Base-by-base conservation (phyloP, 1,284 basidiomycete genomes). In the Coriolopsis trogii region DNA sequence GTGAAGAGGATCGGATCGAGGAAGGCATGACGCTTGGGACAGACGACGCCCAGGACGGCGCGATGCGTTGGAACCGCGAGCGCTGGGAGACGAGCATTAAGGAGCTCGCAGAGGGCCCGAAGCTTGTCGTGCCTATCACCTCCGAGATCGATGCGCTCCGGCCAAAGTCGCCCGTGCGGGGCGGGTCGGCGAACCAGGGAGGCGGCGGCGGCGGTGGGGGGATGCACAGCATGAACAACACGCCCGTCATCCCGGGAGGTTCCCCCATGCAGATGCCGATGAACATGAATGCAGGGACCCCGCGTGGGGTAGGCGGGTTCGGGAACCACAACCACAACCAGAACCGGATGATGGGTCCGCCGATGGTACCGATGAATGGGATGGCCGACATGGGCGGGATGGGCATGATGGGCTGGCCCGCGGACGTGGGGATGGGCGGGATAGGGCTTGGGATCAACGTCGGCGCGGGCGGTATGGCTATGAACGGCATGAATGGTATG, bases 141-240 rank as follows among this genome's bases (percentile, higher is more conserved):
- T 20, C 61, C 70, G 91, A 96, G 64, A 93, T 97, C 61, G 93
- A 97, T 55, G 77, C 79, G 0, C 75, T 97, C 12, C 80, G 94
- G 10, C 94, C 93, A 0, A 96, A 96, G 68, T 95, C 92, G 1
- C 94, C 93, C 7, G 71, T 80, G 0, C 74, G 82, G 24, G 68
- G 70, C 8, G 76, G 75, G 1, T 57, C 64, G 20, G 31, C 58
- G 36, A 61, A 66, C 53, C n/a, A 33, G 31, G n/a, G 56, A 56
- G 49, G 45, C 46, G 37, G 43, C 47, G 51, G 44, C 48, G 38
- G 45, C n/a, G n/a, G n/a, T n/a, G n/a, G n/a, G n/a, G n/a, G n/a
- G n/a, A n/a, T n/a, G n/a, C n/a, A n/a, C n/a, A n/a, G 52, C 42
- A 52, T 56, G 52, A 41, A 21, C 49, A 38, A 49, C 24, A 46